Conservation (phyloP, 2,329 filamentous ascomycete species). For the Grosmannia clavigera region DNA sequence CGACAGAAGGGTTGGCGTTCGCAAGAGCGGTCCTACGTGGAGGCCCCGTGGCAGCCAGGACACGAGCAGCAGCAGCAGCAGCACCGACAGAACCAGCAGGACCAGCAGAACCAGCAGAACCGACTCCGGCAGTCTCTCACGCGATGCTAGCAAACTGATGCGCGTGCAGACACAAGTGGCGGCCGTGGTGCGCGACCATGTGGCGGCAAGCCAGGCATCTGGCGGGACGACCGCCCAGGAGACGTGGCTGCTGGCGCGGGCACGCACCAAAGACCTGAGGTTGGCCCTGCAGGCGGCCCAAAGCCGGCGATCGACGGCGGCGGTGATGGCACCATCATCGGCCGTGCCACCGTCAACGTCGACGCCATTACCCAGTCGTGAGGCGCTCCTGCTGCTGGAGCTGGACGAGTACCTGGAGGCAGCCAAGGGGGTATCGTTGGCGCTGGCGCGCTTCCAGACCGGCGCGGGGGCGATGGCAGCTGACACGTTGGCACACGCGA, state of each 20-base stretch:
- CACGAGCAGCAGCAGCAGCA: background rate
- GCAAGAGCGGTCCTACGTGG: no score
- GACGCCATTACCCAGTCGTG: background rate
- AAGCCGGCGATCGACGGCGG: background rate
- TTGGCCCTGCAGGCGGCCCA: background rate
- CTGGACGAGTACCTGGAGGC: slow-evolving; percentile 65
- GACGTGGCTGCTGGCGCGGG: slow-evolving; percentile 8
- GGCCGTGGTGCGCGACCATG: slow-evolving; percentile 40
- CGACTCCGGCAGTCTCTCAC: background rate
- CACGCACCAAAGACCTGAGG: slow-evolving; percentile 5
- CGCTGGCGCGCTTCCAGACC: slow-evolving; percentile 5
- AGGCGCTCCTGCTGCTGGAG: slow-evolving; percentile 49
- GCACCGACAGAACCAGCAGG: background rate
- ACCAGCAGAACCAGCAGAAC: background rate
- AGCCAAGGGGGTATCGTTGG: slow-evolving; percentile 24
- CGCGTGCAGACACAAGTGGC: slow-evolving; percentile 64
- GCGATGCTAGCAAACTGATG: slow-evolving; percentile 38
- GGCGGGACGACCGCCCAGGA: background rate
- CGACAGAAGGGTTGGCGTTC: no score
- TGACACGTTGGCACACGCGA: slow-evolving; percentile 5
- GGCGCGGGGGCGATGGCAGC: slow-evolving; percentile 2
- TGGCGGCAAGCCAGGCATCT: background rate
- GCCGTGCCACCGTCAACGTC: no score
- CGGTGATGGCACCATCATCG: background rate
- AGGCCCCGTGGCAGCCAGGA: no score